Evolutionary conservation across 768 basidiomycete genomes (phyloP).

Genomic region (Lentinula boryana): DNA sequence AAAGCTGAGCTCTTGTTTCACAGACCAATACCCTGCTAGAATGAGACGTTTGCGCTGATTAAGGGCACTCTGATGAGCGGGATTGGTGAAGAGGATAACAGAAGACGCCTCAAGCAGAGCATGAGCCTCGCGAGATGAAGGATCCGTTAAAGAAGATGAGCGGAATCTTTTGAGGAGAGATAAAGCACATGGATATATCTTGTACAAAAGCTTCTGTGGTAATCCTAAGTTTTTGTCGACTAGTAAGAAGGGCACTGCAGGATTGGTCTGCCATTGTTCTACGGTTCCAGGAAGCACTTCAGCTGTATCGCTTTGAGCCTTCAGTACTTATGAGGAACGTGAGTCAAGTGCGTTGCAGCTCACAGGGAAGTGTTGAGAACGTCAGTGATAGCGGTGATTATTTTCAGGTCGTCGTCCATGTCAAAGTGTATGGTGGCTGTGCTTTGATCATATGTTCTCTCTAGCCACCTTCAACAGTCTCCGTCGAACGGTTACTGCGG

Average conservation of each 20-base stretch:
- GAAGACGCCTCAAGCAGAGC: conserved; percentile 29
- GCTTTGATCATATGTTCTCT: background rate
- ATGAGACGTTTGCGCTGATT: conserved; percentile 55
- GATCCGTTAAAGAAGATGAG: background rate
- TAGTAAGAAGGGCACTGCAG: conserved; percentile 46
- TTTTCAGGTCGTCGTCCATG: background rate
- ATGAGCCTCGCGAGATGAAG: conserved; percentile 9
- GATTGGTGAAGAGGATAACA: conserved; percentile 58
- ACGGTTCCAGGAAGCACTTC: conserved; percentile 60
- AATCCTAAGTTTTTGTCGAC: conserved; percentile 58
- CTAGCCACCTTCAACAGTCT: background rate
- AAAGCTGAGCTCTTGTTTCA: conserved; percentile 42
- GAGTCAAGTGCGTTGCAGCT: background rate
- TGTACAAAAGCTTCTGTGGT: conserved; percentile 50
- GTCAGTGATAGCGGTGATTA: background rate
- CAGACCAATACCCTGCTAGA: conserved; percentile 24
- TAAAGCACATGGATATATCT: conserved; percentile 42
- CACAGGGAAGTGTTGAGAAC: background rate
- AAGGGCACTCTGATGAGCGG: conserved; percentile 64
- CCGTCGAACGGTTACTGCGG: background rate
- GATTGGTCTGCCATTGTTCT: conserved; percentile 35
- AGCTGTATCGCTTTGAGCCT: conserved; percentile 34
- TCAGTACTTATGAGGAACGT: background rate
- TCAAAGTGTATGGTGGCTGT: background rate
- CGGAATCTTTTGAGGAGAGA: conserved; percentile 25